phyloP scores from a whole-genome alignment of 345 rosid species.

The Mangifera indica region DNA sequence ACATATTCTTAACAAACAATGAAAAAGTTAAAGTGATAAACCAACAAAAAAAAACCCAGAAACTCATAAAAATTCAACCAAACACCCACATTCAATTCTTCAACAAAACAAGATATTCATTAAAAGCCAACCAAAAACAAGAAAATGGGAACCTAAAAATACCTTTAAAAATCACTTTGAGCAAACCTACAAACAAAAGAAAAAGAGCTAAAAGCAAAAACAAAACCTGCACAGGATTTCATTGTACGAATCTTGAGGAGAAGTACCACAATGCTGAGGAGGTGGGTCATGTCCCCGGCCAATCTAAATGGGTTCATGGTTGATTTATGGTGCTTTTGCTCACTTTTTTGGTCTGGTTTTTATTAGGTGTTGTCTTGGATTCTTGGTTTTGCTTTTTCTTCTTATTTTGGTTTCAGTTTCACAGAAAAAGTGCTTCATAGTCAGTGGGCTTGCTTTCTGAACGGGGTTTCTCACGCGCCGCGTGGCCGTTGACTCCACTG shows the following conservation, averaged over 20 bases:
- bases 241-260: conserved; percentile 41
- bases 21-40: background rate
- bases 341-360: background rate
- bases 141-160: background rate
- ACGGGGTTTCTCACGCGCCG: conserved; percentile 2
- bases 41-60: background rate
- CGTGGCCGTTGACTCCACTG: background rate
- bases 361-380: background rate
- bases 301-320: conserved; percentile 37
- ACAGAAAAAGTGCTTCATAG: background rate
- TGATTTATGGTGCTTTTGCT: too few relatives aligned
- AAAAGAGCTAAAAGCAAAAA: background rate
- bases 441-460: background rate
- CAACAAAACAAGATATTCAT: background rate
- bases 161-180: background rate
- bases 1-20: background rate
- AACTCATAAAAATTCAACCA: background rate
- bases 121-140: background rate
- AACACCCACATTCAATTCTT: background rate
- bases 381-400: background rate
- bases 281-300: conserved; percentile 46
- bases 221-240: conserved; percentile 38
- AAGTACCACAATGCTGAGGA: conserved; percentile 35
- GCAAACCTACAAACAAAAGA: background rate
- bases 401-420: background rate